Percentiles rank a stretch among this genome's conserved stretches.
Conservation (phyloP, 2,329 filamentous ascomycete genomes). For the Apiospora hydei region DNA sequence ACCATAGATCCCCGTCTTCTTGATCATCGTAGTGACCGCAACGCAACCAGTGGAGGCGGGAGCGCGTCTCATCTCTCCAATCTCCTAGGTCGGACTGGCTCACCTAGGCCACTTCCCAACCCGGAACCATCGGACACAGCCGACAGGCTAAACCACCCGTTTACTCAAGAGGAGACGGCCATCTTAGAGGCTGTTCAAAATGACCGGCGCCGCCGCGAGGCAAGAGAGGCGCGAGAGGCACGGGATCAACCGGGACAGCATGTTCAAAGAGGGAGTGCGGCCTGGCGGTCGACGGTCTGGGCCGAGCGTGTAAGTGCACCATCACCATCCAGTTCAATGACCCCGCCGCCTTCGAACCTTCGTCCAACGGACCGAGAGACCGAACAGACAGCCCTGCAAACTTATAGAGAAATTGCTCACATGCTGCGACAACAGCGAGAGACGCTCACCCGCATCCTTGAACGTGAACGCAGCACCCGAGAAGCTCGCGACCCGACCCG, state of each 20-base stretch:
- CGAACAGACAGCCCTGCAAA: slow-evolving; percentile 22
- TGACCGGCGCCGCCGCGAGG: slow-evolving; percentile 59
- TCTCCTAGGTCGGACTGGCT: slow-evolving; percentile 42
- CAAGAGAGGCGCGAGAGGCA: slow-evolving; percentile 47
- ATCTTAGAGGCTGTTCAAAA: slow-evolving; percentile 64
- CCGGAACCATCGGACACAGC: slow-evolving; percentile 43
- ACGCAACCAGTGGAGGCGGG: slow-evolving; percentile 41
- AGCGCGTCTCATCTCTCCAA: slow-evolving; percentile 42
- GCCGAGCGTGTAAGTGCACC: slow-evolving; percentile 43
- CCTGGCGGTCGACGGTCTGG: slow-evolving; percentile 40
- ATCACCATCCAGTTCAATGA: slow-evolving; percentile 27
- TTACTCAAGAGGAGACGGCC: slow-evolving; percentile 61
- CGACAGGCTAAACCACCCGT: slow-evolving; percentile 57
- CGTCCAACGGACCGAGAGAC: slow-evolving; percentile 21
- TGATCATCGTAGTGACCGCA: slow-evolving; percentile 55
- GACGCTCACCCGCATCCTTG: slow-evolving; percentile 42
- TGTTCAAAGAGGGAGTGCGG: slow-evolving; percentile 33
- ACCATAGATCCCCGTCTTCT: slow-evolving; percentile 62
- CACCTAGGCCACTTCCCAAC: slow-evolving; percentile 38
- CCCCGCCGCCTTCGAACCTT: slow-evolving; percentile 22
- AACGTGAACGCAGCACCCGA: slow-evolving; percentile 39
- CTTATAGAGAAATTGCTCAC: slow-evolving; percentile 26
- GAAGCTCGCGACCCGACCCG: slow-evolving; percentile 39
- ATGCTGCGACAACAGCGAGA: slow-evolving; percentile 38
- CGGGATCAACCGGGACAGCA: slow-evolving; percentile 38